phyloP scores from a whole-genome alignment of 306 rosid genomes.

The Lagenaria siceraria region DNA sequence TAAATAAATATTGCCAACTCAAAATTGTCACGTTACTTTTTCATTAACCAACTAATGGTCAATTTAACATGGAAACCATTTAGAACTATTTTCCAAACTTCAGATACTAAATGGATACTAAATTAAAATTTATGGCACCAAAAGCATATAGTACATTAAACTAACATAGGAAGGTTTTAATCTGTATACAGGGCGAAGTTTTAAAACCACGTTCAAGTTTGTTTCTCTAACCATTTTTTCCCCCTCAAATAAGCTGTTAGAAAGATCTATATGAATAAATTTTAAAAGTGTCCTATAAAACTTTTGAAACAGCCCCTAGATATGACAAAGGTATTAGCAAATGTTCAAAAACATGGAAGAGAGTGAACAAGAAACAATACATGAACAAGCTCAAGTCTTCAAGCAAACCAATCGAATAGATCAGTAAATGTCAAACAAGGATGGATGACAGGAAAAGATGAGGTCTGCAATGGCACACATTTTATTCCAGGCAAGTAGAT shows the following conservation, averaged over 20 bases:
- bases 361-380: background rate
- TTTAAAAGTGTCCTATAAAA: background rate
- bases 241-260: background rate
- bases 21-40: no score
- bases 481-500: background rate
- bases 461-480: background rate
- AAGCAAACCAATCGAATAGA: background rate
- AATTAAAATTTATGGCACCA: no score
- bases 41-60: no score
- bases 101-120: no score
- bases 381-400: background rate
- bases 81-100: no score
- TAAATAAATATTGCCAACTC: no score
- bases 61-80: no score
- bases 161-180: background rate
- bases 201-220: background rate
- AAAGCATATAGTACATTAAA: background rate
- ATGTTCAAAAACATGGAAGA: background rate
- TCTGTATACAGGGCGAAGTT: background rate
- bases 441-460: background rate
- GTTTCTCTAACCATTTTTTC: background rate
- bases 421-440: background rate
- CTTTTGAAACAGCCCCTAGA: background rate
- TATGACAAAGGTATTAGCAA: background rate
- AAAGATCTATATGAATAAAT: background rate